Evolutionary conservation across 2,329 filamentous ascomycete species (phyloP).

Genomic region (Penicillium sp.): DNA sequence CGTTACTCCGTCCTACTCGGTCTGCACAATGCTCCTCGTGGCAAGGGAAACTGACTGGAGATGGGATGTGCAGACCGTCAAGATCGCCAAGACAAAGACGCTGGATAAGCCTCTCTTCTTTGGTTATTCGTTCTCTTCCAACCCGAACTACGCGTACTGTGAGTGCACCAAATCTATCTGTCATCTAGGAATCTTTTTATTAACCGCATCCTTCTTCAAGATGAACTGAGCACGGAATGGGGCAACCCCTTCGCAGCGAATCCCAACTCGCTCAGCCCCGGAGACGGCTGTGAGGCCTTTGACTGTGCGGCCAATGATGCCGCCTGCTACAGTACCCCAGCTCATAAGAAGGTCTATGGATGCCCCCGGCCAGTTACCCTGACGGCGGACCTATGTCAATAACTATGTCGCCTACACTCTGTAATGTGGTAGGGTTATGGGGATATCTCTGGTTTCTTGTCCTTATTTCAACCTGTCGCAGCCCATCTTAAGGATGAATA

Average conservation of each 20-base stretch:
- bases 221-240: conserved; percentile 30
- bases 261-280: conserved; percentile 30
- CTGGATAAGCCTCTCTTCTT: conserved; percentile 32
- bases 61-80: conserved; percentile 24
- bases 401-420: conserved; percentile 10
- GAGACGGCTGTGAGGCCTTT: conserved; percentile 27
- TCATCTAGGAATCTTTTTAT: conserved; percentile 3
- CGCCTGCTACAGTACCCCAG: conserved; percentile 29
- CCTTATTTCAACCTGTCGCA: conserved; percentile 7
- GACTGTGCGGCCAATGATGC: conserved; percentile 31
- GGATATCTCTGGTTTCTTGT: conserved; percentile 10
- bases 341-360: conserved; percentile 30
- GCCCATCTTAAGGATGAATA: conserved; percentile 1
- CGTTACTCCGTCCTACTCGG: conserved; percentile 10
- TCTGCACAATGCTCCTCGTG: conserved; percentile 2
- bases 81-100: conserved; percentile 33
- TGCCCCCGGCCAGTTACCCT: conserved; percentile 29
- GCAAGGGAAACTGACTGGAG: conserved; percentile 16
- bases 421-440: conserved; percentile 5
- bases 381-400: conserved; percentile 26
- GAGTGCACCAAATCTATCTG: conserved; percentile 15
- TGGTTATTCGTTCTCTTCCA: conserved; percentile 31
- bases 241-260: conserved; percentile 30
- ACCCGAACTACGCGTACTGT: conserved; percentile 31
- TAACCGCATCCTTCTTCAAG: conserved; percentile 19